Conservation (phyloP, 768 basidiomycete genomes). For the Glaciozyma martinii region DNA sequence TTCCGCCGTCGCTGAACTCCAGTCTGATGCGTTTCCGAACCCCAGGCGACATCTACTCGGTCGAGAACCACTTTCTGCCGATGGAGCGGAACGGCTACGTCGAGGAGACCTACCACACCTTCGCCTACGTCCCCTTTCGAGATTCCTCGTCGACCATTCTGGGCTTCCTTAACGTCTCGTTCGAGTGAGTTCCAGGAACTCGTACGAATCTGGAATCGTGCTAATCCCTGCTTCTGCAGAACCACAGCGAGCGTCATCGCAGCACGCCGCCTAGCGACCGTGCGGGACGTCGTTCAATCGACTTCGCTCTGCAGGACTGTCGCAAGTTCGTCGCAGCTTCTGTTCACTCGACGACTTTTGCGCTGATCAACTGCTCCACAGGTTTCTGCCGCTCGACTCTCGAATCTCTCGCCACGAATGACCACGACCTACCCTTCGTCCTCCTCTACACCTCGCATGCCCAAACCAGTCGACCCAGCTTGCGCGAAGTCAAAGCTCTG, state of each 20-base stretch:
- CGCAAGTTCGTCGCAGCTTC: slow-evolving; percentile 5
- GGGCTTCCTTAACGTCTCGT: slow-evolving; percentile 17
- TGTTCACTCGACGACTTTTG: too few species aligned
- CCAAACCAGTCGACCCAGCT: not conserved
- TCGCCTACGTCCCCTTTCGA: slow-evolving; percentile 17
- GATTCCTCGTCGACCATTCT: slow-evolving; percentile 1
- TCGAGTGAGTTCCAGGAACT: not conserved
- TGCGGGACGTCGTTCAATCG: slow-evolving; percentile 17
- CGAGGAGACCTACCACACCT: slow-evolving; percentile 27
- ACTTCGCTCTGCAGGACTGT: slow-evolving; percentile 18
- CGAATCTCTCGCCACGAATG: slow-evolving; percentile 12
- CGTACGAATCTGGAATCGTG: too few species aligned
- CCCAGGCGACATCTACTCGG: slow-evolving; percentile 11
- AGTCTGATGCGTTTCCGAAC: not conserved
- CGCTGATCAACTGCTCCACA: not conserved
- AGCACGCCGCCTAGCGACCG: slow-evolving; percentile 8
- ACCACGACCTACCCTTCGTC: slow-evolving; percentile 22
- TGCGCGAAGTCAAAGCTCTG: not conserved
- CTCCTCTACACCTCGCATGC: slow-evolving; percentile 22
- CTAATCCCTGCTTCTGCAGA: not conserved
- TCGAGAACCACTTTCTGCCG: slow-evolving; percentile 14
- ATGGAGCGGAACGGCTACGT: slow-evolving; percentile 22
- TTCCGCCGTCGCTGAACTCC: not conserved
- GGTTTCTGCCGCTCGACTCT: slow-evolving; percentile 16
- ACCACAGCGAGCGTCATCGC: slow-evolving; percentile 14